A percentile compares a stretch with the other conserved stretches of the same genome.
These are phyloP conservation scores for Fusarium fracticaudum DNA, from an alignment of 2,329 filamentous ascomycete genomes.

Conservation along the genomic window DNA sequence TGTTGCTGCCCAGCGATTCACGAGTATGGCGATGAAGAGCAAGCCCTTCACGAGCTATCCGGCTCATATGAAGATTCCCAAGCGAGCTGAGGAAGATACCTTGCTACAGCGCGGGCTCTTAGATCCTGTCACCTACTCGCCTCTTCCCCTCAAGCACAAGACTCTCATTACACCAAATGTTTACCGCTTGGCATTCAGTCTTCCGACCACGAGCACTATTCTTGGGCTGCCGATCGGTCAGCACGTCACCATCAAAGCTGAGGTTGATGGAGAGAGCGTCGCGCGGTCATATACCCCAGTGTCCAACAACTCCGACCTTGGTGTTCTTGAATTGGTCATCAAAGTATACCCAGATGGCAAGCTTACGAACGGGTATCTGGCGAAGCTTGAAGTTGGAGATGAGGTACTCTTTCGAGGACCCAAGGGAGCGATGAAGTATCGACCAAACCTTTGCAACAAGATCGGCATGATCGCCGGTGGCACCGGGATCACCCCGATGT, in stretches of 20 bases:
- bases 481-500: slow-evolving; percentile 49
- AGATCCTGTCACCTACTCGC: neutral
- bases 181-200: slow-evolving; percentile 57
- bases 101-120: neutral
- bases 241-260: slow-evolving; percentile 62
- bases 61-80: slow-evolving; percentile 49
- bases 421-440: slow-evolving; percentile 65
- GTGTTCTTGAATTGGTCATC: slow-evolving; percentile 61
- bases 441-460: slow-evolving; percentile 51
- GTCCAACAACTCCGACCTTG: slow-evolving; percentile 60
- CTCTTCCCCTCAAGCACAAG: neutral
- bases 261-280: slow-evolving; percentile 56
- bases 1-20: slow-evolving; percentile 41
- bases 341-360: slow-evolving; percentile 61
- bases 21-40: slow-evolving; percentile 41
- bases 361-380: slow-evolving; percentile 59
- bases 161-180: slow-evolving; percentile 47
- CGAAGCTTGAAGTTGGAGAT: slow-evolving; percentile 57
- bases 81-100: slow-evolving; percentile 4
- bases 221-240: slow-evolving; percentile 66
- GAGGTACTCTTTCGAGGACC: slow-evolving; percentile 63
- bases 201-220: slow-evolving; percentile 55
- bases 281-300: slow-evolving; percentile 64
- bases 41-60: slow-evolving; percentile 38
- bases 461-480: slow-evolving; percentile 67